phyloP scores from a whole-genome alignment of 164 flowering plant species.

The Magnolia sinica region DNA sequence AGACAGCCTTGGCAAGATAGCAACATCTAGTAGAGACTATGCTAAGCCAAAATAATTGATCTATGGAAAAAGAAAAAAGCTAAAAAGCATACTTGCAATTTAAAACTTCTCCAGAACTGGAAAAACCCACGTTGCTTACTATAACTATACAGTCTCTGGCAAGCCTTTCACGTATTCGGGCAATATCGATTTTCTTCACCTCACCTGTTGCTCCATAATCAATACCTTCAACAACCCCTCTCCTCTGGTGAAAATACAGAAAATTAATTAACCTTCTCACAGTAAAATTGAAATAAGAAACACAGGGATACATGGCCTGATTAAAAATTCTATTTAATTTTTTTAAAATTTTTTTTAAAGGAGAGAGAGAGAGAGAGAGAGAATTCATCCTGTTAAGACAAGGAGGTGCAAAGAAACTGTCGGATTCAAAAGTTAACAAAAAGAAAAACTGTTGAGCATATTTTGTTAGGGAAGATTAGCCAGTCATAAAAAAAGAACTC shows the following conservation, averaged over 20 bases:
- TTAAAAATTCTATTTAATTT: neutral
- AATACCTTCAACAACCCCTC: conserved; percentile 87
- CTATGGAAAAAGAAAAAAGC: neutral
- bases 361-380: neutral
- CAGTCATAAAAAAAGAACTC: no score
- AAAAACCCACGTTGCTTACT: conserved; percentile 78
- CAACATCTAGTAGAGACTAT: neutral
- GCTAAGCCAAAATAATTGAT: neutral
- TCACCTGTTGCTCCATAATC: conserved; percentile 95
- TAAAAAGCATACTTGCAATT: conserved; percentile 91
- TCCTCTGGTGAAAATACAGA: conserved; percentile 46
- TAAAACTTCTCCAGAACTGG: conserved; percentile 96
- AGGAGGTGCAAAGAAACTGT: no score
- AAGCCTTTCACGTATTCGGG: conserved; percentile 85
- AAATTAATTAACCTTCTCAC: neutral
- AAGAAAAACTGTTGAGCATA: no score
- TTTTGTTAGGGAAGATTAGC: no score
- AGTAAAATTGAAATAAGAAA: neutral
- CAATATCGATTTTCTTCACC: conserved; percentile 88
- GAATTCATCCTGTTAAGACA: no score
- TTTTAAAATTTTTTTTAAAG: no score
- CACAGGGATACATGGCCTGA: neutral
- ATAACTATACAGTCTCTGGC: conserved; percentile 74
- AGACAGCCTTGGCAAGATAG: neutral
- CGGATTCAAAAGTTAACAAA: neutral